A percentile compares a stretch with the other conserved stretches of the same genome.
Evolutionary conservation across 1,284 basidiomycete genomes (phyloP).

Genomic region (Cryptococcus sp.): DNA sequence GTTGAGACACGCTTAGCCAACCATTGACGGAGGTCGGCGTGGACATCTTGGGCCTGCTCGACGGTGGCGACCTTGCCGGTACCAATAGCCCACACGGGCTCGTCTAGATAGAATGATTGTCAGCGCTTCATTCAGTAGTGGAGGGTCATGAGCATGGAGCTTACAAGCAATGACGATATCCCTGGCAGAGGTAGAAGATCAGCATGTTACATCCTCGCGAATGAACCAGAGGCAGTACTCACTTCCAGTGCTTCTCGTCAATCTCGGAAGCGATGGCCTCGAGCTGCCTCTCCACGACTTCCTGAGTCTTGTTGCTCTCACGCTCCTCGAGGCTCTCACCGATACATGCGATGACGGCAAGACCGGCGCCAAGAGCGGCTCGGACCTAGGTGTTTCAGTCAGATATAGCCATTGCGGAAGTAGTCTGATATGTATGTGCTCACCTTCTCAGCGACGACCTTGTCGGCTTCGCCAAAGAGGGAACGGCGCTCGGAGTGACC

Average conservation of each 20-base stretch:
- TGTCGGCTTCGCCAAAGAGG: constrained; percentile 85
- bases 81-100: constrained; percentile 98
- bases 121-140: neutral
- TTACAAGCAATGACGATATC: constrained; percentile 84
- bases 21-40: constrained; percentile 79
- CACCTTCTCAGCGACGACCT: constrained; percentile 84
- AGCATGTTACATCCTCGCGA: neutral
- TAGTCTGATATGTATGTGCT: too few species aligned
- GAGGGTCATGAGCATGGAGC: neutral
- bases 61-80: constrained; percentile 94
- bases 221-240: constrained; percentile 31
- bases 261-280: constrained; percentile 69
- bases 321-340: constrained; percentile 92
- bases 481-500: constrained; percentile 98
- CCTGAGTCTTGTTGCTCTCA: constrained; percentile 74
- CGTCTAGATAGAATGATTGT: constrained; percentile 54
- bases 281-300: constrained; percentile 82
- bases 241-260: constrained; percentile 77
- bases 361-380: constrained; percentile 69
- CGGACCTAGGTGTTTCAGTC: constrained; percentile 56
- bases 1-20: constrained; percentile 67
- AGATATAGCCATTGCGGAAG: constrained; percentile 58
- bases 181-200: constrained; percentile 52
- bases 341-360: constrained; percentile 92
- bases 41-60: constrained; percentile 80